These are phyloP conservation scores for Pyrenopolyporus hunteri DNA, from an alignment of 495 filamentous ascomycete species.

Conservation along the genomic window DNA sequence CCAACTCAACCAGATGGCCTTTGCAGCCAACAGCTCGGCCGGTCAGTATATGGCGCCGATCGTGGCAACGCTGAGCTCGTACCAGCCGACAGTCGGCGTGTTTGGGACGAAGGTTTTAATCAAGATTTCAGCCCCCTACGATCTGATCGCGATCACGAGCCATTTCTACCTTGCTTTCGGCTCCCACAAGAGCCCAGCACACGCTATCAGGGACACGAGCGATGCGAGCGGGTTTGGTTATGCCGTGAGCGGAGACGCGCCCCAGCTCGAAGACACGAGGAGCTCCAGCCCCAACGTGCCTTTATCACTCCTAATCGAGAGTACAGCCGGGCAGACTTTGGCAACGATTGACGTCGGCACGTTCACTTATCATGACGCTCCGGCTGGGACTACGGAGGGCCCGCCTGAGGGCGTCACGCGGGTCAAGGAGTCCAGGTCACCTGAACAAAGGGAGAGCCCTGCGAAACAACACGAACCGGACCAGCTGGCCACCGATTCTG, in stretches of 20 bases:
- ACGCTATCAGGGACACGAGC: conserved; percentile 65
- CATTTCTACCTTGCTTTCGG: conserved; percentile 77
- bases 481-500: conserved; percentile 36
- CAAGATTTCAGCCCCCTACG: conserved; percentile 74
- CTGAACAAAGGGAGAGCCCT: conserved; percentile 50
- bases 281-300: conserved; percentile 72
- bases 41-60: conserved; percentile 56
- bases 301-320: conserved; percentile 73
- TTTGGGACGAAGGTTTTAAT: conserved; percentile 73
- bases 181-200: conserved; percentile 66
- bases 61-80: conserved; percentile 67
- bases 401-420: conserved; percentile 55
- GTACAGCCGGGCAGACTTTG: conserved; percentile 64
- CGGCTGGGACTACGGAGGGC: conserved; percentile 44
- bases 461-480: conserved; percentile 46
- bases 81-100: conserved; percentile 68
- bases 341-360: conserved; percentile 71
- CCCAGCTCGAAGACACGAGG: conserved; percentile 69
- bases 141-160: conserved; percentile 62
- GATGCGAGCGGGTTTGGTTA: conserved; percentile 70
- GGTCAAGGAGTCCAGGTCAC: conserved; percentile 47
- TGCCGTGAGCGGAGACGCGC: conserved; percentile 72
- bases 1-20: conserved; percentile 58
- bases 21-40: conserved; percentile 58
- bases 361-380: conserved; percentile 69